A percentile compares a stretch with the other conserved stretches of the same genome.
Evolutionary conservation across 2,329 filamentous ascomycete genomes (phyloP).

Genomic region (Penicillium sp.): DNA sequence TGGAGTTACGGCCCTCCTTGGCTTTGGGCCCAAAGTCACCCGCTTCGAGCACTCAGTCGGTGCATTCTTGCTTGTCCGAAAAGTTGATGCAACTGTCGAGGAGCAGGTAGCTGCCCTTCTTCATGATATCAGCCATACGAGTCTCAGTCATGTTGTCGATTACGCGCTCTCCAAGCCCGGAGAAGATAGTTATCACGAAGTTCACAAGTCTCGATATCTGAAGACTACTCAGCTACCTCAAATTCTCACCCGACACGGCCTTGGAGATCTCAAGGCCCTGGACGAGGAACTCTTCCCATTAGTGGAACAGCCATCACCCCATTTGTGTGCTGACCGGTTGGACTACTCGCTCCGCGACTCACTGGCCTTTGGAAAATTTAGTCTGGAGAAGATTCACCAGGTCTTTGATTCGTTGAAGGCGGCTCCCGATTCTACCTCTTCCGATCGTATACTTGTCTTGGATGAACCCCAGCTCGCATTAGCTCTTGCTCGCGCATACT

Average conservation of each 20-base stretch:
- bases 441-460: conserved; percentile 24
- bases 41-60: conserved; percentile 49
- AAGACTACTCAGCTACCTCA: conserved; percentile 38
- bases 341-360: conserved; percentile 47
- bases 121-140: conserved; percentile 47
- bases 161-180: conserved; percentile 43
- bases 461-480: conserved; percentile 37
- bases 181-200: conserved; percentile 47
- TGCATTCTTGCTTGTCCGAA: conserved; percentile 45
- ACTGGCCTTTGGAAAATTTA: conserved; percentile 35
- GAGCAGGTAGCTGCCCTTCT: conserved; percentile 47
- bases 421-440: not conserved
- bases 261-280: conserved; percentile 35
- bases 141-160: conserved; percentile 48
- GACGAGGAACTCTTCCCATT: conserved; percentile 46
- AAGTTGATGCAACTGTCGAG: conserved; percentile 39
- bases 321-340: conserved; percentile 47
- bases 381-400: not conserved
- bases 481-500: conserved; percentile 39
- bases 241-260: conserved; percentile 39
- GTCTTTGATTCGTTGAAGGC: conserved; percentile 1
- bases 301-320: conserved; percentile 45
- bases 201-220: conserved; percentile 45
- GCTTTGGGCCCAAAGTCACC: conserved; percentile 40
- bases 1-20: conserved; percentile 43